phyloP scores from a whole-genome alignment of 1,284 basidiomycete genomes.

The Tremellales sp. region DNA sequence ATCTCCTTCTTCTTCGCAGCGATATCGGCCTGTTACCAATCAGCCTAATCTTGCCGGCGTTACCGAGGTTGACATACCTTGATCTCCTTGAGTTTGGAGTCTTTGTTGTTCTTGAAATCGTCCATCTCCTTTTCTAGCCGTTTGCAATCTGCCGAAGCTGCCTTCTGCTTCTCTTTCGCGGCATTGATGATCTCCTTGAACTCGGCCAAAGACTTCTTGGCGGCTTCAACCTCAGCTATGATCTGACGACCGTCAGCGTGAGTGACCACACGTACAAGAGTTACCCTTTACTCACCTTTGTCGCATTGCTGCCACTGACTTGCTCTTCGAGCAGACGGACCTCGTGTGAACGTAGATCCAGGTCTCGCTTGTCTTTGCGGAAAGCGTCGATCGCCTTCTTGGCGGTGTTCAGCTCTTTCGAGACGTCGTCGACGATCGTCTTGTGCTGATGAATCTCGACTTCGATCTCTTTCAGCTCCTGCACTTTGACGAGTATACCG shows the following conservation, averaged over 20 bases:
- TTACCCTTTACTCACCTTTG: conserved; percentile 61
- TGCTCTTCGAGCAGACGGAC: conserved; percentile 78
- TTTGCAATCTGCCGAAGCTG: conserved; percentile 71
- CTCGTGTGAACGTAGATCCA: conserved; percentile 89
- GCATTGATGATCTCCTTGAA: conserved; percentile 63
- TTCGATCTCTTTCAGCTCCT: conserved; percentile 68
- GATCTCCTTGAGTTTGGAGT: conserved; percentile 90
- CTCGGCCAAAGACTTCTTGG: conserved; percentile 64
- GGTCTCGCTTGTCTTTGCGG: conserved; percentile 62
- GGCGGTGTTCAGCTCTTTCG: conserved; percentile 58
- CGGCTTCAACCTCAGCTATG: conserved; percentile 70
- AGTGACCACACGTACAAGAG: not conserved
- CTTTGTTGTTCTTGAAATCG: conserved; percentile 98
- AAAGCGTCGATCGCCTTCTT: conserved; percentile 64
- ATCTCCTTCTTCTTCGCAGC: conserved; percentile 73
- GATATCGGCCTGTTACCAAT: conserved; percentile 61
- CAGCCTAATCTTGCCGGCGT: not conserved
- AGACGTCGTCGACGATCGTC: conserved; percentile 56
- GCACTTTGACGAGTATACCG: conserved; percentile 77
- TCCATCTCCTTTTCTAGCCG: conserved; percentile 94
- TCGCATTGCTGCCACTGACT: conserved; percentile 81
- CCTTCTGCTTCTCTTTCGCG: conserved; percentile 71
- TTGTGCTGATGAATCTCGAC: conserved; percentile 59
- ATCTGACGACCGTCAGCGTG: conserved; percentile 55
- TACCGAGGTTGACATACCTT: conserved; percentile 54